These are phyloP conservation scores for Candida patagonica DNA, from an alignment of 805 yeast species.

Conservation along the genomic window DNA sequence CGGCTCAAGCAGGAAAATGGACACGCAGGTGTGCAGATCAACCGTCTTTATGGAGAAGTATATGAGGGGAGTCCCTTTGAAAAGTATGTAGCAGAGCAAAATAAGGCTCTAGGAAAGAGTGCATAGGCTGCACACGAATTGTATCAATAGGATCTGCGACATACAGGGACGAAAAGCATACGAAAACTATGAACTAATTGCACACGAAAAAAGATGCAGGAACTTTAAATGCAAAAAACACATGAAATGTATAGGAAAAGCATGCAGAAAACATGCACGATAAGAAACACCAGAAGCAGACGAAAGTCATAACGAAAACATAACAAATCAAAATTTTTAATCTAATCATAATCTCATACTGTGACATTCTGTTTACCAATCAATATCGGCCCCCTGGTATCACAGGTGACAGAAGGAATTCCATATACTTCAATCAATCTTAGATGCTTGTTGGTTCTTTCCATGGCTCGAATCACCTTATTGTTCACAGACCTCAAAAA, in stretches of 20 bases:
- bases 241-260: neutral
- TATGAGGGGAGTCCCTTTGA: slow-evolving; percentile 11
- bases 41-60: slow-evolving; percentile 2
- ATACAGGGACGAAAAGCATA: too few species aligned
- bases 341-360: too few species aligned
- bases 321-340: slow-evolving; percentile 1
- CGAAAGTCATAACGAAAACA: neutral
- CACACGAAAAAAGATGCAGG: too few species aligned
- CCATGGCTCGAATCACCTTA: slow-evolving; percentile 46
- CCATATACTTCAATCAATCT: slow-evolving; percentile 74
- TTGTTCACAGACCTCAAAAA: slow-evolving; percentile 75
- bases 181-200: too few species aligned
- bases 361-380: slow-evolving; percentile 70
- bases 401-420: slow-evolving; percentile 20
- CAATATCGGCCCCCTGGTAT: slow-evolving; percentile 39
- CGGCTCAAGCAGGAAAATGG: slow-evolving; percentile 17
- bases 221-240: too few species aligned
- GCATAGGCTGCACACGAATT: too few species aligned
- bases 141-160: too few species aligned
- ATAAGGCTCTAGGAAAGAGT: neutral
- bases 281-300: neutral
- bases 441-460: slow-evolving; percentile 52
- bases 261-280: neutral
- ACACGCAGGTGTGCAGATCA: slow-evolving; percentile 19
- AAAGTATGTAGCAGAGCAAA: slow-evolving; percentile 5